These are phyloP conservation scores for Ceraceosorus bombacis DNA, from an alignment of 1,284 basidiomycete genomes.

Conservation along the genomic window DNA sequence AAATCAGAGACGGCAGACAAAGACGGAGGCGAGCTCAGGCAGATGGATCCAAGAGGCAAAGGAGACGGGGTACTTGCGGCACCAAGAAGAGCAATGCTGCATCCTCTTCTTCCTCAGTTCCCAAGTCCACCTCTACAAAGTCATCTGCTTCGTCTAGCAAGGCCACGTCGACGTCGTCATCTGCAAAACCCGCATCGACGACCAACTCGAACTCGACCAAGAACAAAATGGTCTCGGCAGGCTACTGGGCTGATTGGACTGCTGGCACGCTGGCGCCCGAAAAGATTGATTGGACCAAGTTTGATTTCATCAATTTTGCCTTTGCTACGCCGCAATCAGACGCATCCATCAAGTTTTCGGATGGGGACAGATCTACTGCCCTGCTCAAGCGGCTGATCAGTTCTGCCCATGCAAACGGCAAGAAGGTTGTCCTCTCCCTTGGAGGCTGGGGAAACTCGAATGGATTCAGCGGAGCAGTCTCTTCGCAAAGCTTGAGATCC, in stretches of 20 bases:
- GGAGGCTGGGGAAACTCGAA: conserved; percentile 34
- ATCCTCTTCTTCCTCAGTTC: background rate
- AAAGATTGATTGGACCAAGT: conserved; percentile 29
- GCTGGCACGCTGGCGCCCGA: conserved; percentile 18
- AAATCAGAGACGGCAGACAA: too few relatives aligned
- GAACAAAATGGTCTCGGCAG: conserved; percentile 19
- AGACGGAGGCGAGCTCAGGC: too few relatives aligned
- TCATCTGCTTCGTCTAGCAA: background rate
- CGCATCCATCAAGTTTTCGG: conserved; percentile 18
- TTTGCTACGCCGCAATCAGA: conserved; percentile 31
- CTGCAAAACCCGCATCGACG: background rate
- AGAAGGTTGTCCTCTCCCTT: conserved; percentile 30
- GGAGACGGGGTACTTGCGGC: too few relatives aligned
- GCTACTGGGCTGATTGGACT: conserved; percentile 39
- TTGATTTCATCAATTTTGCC: conserved; percentile 37
- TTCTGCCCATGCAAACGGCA: conserved; percentile 18
- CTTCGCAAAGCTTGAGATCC: conserved; percentile 14
- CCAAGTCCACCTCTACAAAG: background rate
- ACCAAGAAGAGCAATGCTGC: background rate
- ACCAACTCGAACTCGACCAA: background rate
- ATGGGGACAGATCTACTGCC: conserved; percentile 14
- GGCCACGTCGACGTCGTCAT: background rate
- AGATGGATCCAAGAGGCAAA: too few relatives aligned
- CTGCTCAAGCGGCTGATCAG: conserved; percentile 23
- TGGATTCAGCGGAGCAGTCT: conserved; percentile 29